Conservation (phyloP, 768 basidiomycete species). For the Daedaleopsis sinensis region DNA sequence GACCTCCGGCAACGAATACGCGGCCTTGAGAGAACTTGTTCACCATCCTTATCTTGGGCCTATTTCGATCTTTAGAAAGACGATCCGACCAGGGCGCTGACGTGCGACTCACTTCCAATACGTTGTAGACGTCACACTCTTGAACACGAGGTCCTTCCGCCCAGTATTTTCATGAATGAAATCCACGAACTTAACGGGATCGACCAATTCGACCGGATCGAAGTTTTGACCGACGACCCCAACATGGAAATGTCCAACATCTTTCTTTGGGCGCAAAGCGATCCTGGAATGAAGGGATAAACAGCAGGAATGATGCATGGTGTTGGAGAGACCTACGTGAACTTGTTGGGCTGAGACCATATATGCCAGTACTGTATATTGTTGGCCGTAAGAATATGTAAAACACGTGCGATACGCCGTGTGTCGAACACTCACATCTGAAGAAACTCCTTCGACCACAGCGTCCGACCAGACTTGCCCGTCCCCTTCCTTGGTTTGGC, state of each 20-base stretch:
- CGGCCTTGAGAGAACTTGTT: conserved; percentile 43
- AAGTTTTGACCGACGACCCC: conserved; percentile 4
- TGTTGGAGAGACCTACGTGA: conserved; percentile 8
- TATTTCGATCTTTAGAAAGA: conserved; percentile 10
- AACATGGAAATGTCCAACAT: not conserved
- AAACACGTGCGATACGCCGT: not conserved
- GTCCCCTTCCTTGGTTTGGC: conserved; percentile 38
- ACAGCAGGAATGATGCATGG: too few species aligned
- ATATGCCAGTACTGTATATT: conserved; percentile 10
- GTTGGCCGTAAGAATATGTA: not conserved
- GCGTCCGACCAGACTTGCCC: conserved; percentile 40
- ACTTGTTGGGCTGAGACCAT: conserved; percentile 19
- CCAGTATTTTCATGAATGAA: conserved; percentile 32
- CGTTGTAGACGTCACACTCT: conserved; percentile 25
- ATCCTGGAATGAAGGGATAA: conserved; percentile 10
- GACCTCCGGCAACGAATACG: conserved; percentile 51
- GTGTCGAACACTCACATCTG: not conserved
- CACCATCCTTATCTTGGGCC: conserved; percentile 53
- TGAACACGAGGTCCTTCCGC: conserved; percentile 34
- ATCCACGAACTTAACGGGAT: conserved; percentile 33
- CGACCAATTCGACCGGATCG: conserved; percentile 24
- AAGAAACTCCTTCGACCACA: conserved; percentile 33
- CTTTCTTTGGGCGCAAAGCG: conserved; percentile 15
- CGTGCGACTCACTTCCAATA: conserved; percentile 32
- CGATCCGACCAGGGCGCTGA: not conserved